Conservation (phyloP, 2,329 filamentous ascomycete species). For the Metarhizium anisopliae region DNA sequence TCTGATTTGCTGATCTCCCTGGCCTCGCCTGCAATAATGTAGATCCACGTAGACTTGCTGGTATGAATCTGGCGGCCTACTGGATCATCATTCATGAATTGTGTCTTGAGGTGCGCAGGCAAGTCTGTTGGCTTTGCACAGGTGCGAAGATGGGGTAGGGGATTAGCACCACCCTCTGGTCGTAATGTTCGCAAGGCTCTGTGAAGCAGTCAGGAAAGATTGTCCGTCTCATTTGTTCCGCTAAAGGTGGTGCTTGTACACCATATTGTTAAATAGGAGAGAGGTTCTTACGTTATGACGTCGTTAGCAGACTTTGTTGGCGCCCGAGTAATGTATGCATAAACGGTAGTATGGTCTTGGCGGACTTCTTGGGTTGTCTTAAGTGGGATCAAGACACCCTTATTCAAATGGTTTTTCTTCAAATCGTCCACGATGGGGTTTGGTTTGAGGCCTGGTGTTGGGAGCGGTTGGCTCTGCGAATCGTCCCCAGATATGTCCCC, state of each 20-base stretch:
- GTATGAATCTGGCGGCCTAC: slow-evolving; percentile 48
- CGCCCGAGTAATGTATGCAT: slow-evolving; percentile 62
- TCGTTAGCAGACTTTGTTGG: slow-evolving; percentile 64
- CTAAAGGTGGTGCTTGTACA: slow-evolving; percentile 1
- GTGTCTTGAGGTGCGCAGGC: slow-evolving; percentile 53
- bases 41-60: slow-evolving; percentile 51
- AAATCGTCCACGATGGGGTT: slow-evolving; percentile 30
- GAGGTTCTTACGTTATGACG: slow-evolving; percentile 56
- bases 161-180: slow-evolving; percentile 53
- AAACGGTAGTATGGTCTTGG: slow-evolving; percentile 48
- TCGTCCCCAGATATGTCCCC: neutral
- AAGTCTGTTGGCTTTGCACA: slow-evolving; percentile 65
- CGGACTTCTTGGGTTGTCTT: slow-evolving; percentile 57
- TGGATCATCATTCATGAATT: slow-evolving; percentile 50
- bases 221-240: neutral
- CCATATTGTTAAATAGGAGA: neutral
- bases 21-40: slow-evolving; percentile 45
- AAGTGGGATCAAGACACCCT: slow-evolving; percentile 49
- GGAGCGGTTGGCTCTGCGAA: neutral
- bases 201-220: slow-evolving; percentile 9
- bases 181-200: slow-evolving; percentile 48
- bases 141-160: slow-evolving; percentile 63
- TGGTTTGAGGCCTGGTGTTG: slow-evolving; percentile 14
- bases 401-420: slow-evolving; percentile 25
- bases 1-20: slow-evolving; percentile 44